Conservation (phyloP, 257 asterid genomes). For the Solanum sitiens region DNA sequence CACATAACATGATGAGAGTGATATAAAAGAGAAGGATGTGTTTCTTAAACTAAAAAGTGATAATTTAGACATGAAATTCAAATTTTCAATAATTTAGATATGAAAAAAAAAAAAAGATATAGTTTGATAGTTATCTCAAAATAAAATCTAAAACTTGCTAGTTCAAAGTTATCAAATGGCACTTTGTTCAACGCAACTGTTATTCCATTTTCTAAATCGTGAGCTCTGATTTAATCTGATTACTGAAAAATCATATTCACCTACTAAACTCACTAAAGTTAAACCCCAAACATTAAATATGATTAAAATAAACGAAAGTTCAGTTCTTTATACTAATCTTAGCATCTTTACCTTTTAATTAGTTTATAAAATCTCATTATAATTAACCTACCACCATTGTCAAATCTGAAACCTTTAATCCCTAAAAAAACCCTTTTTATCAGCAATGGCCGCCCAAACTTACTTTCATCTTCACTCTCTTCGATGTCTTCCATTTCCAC, state of each 20-base stretch:
- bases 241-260: neutral
- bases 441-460: constrained; percentile 41
- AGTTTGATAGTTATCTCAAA: too few species aligned
- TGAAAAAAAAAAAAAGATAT: too few species aligned
- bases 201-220: too few species aligned
- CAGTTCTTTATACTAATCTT: neutral
- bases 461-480: constrained; percentile 25
- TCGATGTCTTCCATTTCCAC: constrained; percentile 12
- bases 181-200: too few species aligned
- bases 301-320: neutral
- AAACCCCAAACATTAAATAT: neutral
- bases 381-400: neutral
- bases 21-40: too few species aligned
- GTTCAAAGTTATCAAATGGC: too few species aligned
- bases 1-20: too few species aligned
- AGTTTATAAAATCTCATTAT: neutral
- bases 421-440: neutral
- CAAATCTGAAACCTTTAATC: neutral
- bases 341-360: neutral
- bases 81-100: too few species aligned
- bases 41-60: too few species aligned
- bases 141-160: too few species aligned
- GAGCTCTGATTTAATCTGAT: too few species aligned
- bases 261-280: neutral
- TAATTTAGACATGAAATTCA: too few species aligned